Evolutionary conservation across 2,329 filamentous ascomycete species (phyloP), one percentile per base, ranked within the genome.

Genomic region (Colletotrichum ledebouriae): DNA sequence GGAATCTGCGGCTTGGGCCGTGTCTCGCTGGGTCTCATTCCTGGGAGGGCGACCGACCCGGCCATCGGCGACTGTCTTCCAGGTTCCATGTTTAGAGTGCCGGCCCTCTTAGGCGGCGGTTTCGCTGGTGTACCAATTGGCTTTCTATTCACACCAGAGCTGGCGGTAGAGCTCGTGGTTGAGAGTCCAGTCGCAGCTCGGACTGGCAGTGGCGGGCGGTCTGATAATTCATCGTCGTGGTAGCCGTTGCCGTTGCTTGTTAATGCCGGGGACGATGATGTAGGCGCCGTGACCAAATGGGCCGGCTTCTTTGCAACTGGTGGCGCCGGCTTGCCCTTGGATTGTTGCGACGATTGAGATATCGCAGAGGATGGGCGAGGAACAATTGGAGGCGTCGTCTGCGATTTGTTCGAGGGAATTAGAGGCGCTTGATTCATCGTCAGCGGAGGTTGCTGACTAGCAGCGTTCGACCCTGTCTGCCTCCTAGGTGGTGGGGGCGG

Each of bases 251-350:
- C 49, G 70, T 71, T 37, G 69, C 71, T 59, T 49, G 63, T 34
- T 33, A 69, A 69, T 29, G 75, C 34, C 42, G 62, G 34, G 72
- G 67, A 72, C 77, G 42, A 63, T 3, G 75, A 70, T 6, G 77
- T 78, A 12, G 74, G 77, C 13, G 75, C 72, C 11, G 77, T 77
- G 15, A 79, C 72, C 4, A 89, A 81, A 71, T 89, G 86, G 2
- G 85, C 82, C 1, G 90, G 90, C 73, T 92, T 92, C 75, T 83
- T 87, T 22, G 89, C 90, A 57, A 92, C 82, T 1, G 85, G 86
- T 5, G 86, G 88, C n/a, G 85, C 78, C 10, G 78, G 74, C 70
- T 84, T 85, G 13, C 75, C 72, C 37, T 78, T 77, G 47, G 73
- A 70, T 47, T 75, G 73, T 59, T 76, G 71, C 9, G 78, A 78